Conservation (phyloP, 2,329 filamentous ascomycete genomes). For the Pyrenochaeta sp. region DNA sequence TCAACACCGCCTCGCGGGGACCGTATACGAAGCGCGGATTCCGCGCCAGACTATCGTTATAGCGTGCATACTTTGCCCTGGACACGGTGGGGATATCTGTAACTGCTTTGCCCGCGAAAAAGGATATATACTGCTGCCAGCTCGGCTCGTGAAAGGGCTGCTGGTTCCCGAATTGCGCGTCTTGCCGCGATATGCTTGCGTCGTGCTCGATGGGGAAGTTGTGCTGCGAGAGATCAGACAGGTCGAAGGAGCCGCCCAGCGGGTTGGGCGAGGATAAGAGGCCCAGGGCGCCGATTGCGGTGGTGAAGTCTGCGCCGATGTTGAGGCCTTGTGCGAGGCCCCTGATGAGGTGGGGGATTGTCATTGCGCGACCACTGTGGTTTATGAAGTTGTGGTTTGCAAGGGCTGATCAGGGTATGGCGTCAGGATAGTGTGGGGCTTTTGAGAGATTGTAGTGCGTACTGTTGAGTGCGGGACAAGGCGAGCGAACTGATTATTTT, state of each 20-base stretch:
- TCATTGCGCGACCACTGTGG: conserved; percentile 21
- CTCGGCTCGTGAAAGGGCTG: conserved; percentile 10
- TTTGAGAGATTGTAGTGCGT: too few species aligned
- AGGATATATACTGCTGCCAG: conserved; percentile 22
- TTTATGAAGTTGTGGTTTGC: conserved; percentile 31
- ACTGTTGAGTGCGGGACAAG: too few species aligned
- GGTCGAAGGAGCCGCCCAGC: conserved; percentile 24
- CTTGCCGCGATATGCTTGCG: conserved; percentile 24
- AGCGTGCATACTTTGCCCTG: conserved; percentile 18
- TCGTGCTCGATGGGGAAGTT: conserved; percentile 34
- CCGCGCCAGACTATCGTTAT: conserved; percentile 11
- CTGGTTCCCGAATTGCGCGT: conserved; percentile 21
- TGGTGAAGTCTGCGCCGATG: conserved; percentile 27
- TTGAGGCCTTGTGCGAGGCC: conserved; percentile 26
- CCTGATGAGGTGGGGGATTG: conserved; percentile 22
- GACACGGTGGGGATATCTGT: conserved; percentile 20
- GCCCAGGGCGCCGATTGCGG: conserved; percentile 16
- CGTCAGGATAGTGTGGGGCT: not conserved
- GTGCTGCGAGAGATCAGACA: conserved; percentile 20
- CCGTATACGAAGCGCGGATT: conserved; percentile 26
- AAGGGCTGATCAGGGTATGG: conserved; percentile 14
- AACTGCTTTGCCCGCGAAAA: conserved; percentile 14
- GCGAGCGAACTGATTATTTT: too few species aligned
- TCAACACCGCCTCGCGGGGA: conserved; percentile 11
- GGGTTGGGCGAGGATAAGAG: conserved; percentile 23